Evolutionary conservation across 2,329 filamentous ascomycete genomes (phyloP).

Genomic region (Gliomastix tumulicola): DNA sequence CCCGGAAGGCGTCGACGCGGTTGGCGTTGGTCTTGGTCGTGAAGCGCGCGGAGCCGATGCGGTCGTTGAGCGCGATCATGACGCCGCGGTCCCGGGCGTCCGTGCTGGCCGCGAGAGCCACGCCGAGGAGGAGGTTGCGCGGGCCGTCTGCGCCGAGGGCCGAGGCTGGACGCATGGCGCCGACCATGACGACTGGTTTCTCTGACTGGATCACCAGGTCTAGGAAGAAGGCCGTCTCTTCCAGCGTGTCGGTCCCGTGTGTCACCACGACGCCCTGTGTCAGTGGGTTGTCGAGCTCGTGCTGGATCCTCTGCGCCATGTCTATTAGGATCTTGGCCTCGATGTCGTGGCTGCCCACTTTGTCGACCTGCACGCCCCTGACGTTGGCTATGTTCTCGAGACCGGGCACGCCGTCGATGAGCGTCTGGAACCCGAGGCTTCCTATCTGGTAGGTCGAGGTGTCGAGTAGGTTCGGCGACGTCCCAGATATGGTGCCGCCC

Average conservation of each 20-base stretch:
- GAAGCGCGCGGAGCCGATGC: conserved; percentile 50
- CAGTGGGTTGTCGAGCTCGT: conserved; percentile 33
- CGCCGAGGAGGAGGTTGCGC: conserved; percentile 54
- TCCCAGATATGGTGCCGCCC: conserved; percentile 53
- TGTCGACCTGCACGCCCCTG: conserved; percentile 42
- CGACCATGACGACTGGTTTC: conserved; percentile 54
- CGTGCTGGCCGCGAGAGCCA: conserved; percentile 43
- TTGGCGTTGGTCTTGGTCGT: conserved; percentile 58
- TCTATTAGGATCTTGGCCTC: conserved; percentile 40
- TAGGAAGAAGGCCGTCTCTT: conserved; percentile 58
- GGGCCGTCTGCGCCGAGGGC: conserved; percentile 57
- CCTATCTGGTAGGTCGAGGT: conserved; percentile 34
- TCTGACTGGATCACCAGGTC: conserved; percentile 47
- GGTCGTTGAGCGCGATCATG: conserved; percentile 56
- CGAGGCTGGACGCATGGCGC: conserved; percentile 57
- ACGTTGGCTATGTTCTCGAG: conserved; percentile 47
- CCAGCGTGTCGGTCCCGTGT: conserved; percentile 59
- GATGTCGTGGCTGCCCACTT: conserved; percentile 38
- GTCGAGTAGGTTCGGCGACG: conserved; percentile 36
- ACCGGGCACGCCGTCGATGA: conserved; percentile 49
- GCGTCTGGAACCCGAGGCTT: conserved; percentile 37
- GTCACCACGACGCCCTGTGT: conserved; percentile 49
- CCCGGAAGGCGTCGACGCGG: conserved; percentile 54
- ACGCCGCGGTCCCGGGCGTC: conserved; percentile 42
- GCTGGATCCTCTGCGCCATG: conserved; percentile 39